A percentile compares a stretch with the other conserved stretches of the same genome.
Conservation (phyloP, 371 early-diverging fungal species). For the Syncephalastrum racemosum region DNA sequence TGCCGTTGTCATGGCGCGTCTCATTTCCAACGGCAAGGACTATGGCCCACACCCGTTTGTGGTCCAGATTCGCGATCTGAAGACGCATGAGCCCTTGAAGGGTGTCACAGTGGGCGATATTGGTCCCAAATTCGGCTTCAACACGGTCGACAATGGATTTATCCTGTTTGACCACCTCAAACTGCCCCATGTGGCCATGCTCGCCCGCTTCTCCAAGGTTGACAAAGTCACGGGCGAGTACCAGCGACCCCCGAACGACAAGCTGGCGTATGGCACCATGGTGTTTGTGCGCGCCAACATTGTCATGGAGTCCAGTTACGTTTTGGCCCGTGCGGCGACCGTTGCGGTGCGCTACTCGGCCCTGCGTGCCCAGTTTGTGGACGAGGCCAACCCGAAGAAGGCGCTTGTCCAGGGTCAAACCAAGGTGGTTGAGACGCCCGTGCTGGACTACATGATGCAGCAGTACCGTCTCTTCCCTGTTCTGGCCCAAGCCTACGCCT, state of each 20-base stretch:
- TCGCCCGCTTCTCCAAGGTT: constrained; percentile 72
- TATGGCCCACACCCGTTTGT: constrained; percentile 77
- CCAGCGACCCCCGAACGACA: constrained; percentile 71
- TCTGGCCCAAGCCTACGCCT: constrained; percentile 79
- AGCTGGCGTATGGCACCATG: constrained; percentile 84
- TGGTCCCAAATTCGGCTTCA: constrained; percentile 80
- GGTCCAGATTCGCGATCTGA: constrained; percentile 71
- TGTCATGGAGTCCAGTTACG: constrained; percentile 49
- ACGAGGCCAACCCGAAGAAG: constrained; percentile 51
- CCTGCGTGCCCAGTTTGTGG: constrained; percentile 80
- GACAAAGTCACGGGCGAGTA: constrained; percentile 69
- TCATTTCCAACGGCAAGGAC: constrained; percentile 68
- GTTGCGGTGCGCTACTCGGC: constrained; percentile 80
- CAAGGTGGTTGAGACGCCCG: constrained; percentile 64
- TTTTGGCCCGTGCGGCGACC: constrained; percentile 78
- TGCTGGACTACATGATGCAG: constrained; percentile 80
- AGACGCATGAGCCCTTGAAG: constrained; percentile 62
- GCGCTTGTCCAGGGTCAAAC: constrained; percentile 25
- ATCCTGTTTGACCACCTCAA: constrained; percentile 71
- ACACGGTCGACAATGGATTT: constrained; percentile 85
- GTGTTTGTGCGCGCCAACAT: constrained; percentile 72
- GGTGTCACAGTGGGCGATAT: constrained; percentile 80
- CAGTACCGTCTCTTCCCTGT: constrained; percentile 80
- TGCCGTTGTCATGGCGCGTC: constrained; percentile 76
- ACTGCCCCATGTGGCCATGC: constrained; percentile 71